phyloP scores from a whole-genome alignment of 192 early-diverging fungal species.

The Umbelopsis vinacea region DNA sequence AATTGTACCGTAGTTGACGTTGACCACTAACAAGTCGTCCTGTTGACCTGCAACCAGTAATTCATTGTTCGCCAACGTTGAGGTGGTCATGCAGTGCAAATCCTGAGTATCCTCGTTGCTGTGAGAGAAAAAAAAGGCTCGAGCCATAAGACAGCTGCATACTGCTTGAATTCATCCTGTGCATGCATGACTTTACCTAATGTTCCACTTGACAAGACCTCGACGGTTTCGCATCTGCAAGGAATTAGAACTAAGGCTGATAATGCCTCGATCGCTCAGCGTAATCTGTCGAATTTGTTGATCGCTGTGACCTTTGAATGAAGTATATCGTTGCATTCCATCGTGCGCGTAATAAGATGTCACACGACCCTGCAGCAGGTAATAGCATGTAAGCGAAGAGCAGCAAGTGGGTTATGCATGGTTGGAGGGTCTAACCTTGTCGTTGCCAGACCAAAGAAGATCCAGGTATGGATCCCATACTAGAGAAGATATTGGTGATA shows the following conservation, averaged over 20 bases:
- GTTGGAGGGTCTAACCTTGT: conserved; percentile 60
- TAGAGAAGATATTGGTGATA: conserved; percentile 48
- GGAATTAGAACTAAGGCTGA: conserved; percentile 64
- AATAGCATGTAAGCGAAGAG: conserved; percentile 2
- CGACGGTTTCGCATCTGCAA: conserved; percentile 66
- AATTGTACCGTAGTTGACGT: conserved; percentile 48
- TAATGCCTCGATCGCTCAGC: conserved; percentile 60
- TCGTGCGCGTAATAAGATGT: conserved; percentile 61
- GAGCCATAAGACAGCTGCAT: not conserved
- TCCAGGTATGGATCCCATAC: conserved; percentile 77
- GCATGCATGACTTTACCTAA: conserved; percentile 43
- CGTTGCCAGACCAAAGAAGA: conserved; percentile 86
- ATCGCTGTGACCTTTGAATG: conserved; percentile 65
- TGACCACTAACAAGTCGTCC: conserved; percentile 55
- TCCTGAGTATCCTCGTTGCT: conserved; percentile 55
- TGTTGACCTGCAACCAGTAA: conserved; percentile 63
- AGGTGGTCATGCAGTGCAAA: conserved; percentile 60
- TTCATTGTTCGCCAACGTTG: conserved; percentile 57
- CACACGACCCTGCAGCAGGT: conserved; percentile 62
- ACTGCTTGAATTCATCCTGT: not conserved
- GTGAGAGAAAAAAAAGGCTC: not conserved
- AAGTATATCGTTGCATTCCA: conserved; percentile 72
- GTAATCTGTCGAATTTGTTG: conserved; percentile 69
- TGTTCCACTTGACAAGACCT: conserved; percentile 56
- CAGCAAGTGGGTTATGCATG: not conserved